Evolutionary conservation across 2,329 filamentous ascomycete genomes (phyloP).

Genomic region (Phialophora verrucosa): DNA sequence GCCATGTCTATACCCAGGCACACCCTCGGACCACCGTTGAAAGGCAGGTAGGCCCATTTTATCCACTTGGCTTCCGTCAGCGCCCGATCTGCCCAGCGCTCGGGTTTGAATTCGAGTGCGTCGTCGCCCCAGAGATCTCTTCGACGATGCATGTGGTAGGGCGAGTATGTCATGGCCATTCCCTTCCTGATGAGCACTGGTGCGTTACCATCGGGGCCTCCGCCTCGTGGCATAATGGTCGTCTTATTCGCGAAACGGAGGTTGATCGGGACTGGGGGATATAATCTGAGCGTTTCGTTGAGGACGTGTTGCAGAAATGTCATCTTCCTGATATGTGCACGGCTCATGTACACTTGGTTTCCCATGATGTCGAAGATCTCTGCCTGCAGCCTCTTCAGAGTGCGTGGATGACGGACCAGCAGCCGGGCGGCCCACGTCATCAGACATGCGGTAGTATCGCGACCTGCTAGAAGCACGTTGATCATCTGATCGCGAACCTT

Average conservation of each 20-base stretch:
- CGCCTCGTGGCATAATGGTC: not conserved
- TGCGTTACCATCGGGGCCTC: not conserved
- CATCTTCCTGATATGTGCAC: too few relatives aligned
- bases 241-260: not conserved
- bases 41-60: conserved; percentile 76
- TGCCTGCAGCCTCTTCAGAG: too few relatives aligned
- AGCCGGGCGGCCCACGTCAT: too few relatives aligned
- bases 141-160: conserved; percentile 65
- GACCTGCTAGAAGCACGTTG: too few relatives aligned
- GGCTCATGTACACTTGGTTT: too few relatives aligned
- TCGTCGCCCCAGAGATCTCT: conserved; percentile 75
- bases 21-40: conserved; percentile 67
- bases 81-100: conserved; percentile 71
- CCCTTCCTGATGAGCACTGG: not conserved
- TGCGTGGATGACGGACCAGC: too few relatives aligned
- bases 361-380: too few relatives aligned
- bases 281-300: not conserved
- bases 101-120: conserved; percentile 75
- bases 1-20: conserved; percentile 37
- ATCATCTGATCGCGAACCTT: too few relatives aligned
- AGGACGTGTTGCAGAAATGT: not conserved
- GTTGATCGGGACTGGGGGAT: not conserved
- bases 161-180: not conserved
- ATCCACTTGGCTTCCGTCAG: conserved; percentile 44
- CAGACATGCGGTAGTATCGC: too few relatives aligned